A percentile compares a stretch with the other conserved stretches of the same genome.
phyloP scores from a whole-genome alignment of 805 yeast species.

The Ogataea zsoltii region DNA sequence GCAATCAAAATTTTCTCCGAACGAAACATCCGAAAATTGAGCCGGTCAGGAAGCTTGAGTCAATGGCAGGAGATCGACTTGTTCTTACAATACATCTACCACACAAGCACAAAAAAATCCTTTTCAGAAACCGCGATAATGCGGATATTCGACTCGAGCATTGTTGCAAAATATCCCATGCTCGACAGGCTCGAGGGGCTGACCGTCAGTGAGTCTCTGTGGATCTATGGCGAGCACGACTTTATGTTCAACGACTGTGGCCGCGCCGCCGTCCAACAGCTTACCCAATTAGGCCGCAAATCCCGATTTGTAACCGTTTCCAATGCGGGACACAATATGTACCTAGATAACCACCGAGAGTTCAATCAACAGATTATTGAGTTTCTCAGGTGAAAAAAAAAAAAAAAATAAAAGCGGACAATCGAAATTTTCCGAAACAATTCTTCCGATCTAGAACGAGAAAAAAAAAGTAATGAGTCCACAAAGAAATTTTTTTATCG shows the following conservation, averaged over 20 bases:
- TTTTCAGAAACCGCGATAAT: conserved; percentile 42
- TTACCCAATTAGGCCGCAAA: conserved; percentile 14
- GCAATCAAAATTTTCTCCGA: conserved; percentile 34
- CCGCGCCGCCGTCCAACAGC: conserved; percentile 37
- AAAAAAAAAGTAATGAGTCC: background rate
- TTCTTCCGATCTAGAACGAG: conserved; percentile 1
- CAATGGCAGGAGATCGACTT: conserved; percentile 29
- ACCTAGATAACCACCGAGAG: conserved; percentile 58
- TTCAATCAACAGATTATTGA: conserved; percentile 50
- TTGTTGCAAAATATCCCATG: conserved; percentile 66
- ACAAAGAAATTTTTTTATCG: no score
- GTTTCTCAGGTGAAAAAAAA: conserved; percentile 33
- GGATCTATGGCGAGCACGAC: conserved; percentile 69
- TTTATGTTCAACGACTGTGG: conserved; percentile 75
- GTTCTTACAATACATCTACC: conserved; percentile 36
- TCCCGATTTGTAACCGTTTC: conserved; percentile 44
- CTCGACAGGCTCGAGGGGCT: conserved; percentile 51
- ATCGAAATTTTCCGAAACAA: background rate
- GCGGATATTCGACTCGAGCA: conserved; percentile 54
- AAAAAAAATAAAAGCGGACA: background rate
- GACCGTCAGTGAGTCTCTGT: conserved; percentile 37
- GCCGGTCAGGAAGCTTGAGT: conserved; percentile 28
- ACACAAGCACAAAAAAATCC: conserved; percentile 31
- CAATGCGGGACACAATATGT: conserved; percentile 74
- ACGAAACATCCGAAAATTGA: conserved; percentile 31